phyloP scores from a whole-genome alignment of 345 rosid genomes.

The Camelina hispida region DNA sequence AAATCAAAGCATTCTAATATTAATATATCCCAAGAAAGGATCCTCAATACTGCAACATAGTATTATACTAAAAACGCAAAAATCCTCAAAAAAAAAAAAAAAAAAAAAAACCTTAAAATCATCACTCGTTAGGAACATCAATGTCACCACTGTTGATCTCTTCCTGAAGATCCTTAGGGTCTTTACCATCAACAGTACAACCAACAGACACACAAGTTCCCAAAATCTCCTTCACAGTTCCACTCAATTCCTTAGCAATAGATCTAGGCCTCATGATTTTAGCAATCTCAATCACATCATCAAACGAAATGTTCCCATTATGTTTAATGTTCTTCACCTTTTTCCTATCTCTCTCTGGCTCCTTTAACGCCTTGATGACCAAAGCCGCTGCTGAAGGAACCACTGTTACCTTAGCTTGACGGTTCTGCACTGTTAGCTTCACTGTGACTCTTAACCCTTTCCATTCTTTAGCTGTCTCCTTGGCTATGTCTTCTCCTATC shows the following conservation, averaged over 20 bases:
- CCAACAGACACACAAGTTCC: slow-evolving; percentile 73
- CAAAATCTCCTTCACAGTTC: slow-evolving; percentile 64
- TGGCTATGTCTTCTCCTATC: slow-evolving; percentile 80
- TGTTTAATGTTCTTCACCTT: slow-evolving; percentile 56
- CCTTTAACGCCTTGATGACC: slow-evolving; percentile 64
- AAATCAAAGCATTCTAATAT: slow-evolving; percentile 2
- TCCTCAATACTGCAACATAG: slow-evolving; percentile 1
- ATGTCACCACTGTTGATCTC: slow-evolving; percentile 59
- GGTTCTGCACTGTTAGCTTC: slow-evolving; percentile 71
- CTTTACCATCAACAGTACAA: slow-evolving; percentile 63
- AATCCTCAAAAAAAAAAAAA: slow-evolving; percentile 31
- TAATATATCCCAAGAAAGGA: slow-evolving; percentile 1
- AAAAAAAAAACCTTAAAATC: slow-evolving; percentile 26
- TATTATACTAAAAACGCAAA: slow-evolving; percentile 27
- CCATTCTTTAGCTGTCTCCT: slow-evolving; percentile 77
- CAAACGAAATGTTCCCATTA: slow-evolving; percentile 57
- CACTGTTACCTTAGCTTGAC: slow-evolving; percentile 68
- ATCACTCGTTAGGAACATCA: slow-evolving; percentile 55
- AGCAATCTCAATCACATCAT: slow-evolving; percentile 66
- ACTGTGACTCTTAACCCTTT: slow-evolving; percentile 70
- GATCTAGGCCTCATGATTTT: slow-evolving; percentile 59
- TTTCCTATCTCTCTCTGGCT: slow-evolving; percentile 67
- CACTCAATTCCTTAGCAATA: slow-evolving; percentile 62
- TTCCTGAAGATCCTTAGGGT: slow-evolving; percentile 61
- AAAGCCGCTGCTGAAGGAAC: slow-evolving; percentile 73